Evolutionary conservation across 2,329 filamentous ascomycete species (phyloP), one percentile per base, ranked within the genome.

Genomic region (Exophiala sideris): DNA sequence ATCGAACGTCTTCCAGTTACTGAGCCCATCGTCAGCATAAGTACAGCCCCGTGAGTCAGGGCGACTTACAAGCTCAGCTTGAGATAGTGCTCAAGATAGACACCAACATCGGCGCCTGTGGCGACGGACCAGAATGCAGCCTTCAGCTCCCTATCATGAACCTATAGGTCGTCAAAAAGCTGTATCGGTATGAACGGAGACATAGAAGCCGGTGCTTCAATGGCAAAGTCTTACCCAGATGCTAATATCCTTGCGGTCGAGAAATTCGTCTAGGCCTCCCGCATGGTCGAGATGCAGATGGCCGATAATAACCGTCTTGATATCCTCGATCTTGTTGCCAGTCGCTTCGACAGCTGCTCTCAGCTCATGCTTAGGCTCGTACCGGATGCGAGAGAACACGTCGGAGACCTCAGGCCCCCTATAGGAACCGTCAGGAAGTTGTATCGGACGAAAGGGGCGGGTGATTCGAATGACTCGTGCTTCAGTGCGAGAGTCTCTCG

Each of bases 291-390:
- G 54, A 41, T 63, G 61, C 32, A 63, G 41, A 53, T 63, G 61
- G 12, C 61, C 61, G 29, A 63, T 62, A 34, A 63, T 63, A 50
- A 63, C 61, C 45, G 60, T 62, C 58, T 63, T 62, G 51, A 63
- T 57, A 35, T 63, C 58, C 34, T 63, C 60, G 32, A 63, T 46
- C 47, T 63, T 62, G 48, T 63, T 60, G 36, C 61, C 61, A 7
- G 61, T 63, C n/a, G 61, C 61, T 46, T 59, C 58, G 24, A 63
- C 54, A 21, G 59, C 59, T 9, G 57, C 61, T 24, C 53, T 54
- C 10, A 63, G 48, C 52, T 63, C 58, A 45, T 63, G 61, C 24
- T 51, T 29, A 12, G 60, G 59, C 36, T 62, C 59, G 50, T 63
- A 63, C 7, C 48, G 50, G 16, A 62, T 50, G 5, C 61, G 57